Conservation (phyloP, 352 stramenopile genomes). For the Peronospora belbahrii region DNA sequence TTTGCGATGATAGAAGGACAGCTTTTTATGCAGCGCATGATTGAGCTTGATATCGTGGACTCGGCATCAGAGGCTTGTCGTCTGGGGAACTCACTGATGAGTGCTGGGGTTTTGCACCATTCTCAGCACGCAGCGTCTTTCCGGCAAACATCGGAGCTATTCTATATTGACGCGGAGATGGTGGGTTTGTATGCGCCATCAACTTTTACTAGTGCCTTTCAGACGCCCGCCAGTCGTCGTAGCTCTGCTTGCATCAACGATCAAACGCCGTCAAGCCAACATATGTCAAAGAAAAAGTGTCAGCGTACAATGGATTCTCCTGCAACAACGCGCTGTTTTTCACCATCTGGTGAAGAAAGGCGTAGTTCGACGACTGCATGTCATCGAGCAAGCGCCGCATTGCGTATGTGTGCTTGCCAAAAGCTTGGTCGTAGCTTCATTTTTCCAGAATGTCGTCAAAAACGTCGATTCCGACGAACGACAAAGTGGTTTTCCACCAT, state of each 20-base stretch:
- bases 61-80: slow-evolving; percentile 41
- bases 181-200: slow-evolving; percentile 23
- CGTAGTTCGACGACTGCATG: slow-evolving; percentile 23
- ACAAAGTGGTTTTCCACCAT: slow-evolving; percentile 45
- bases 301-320: slow-evolving; percentile 22
- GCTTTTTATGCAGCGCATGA: slow-evolving; percentile 51
- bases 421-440: slow-evolving; percentile 36
- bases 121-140: slow-evolving; percentile 37
- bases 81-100: slow-evolving; percentile 57
- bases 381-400: slow-evolving; percentile 7
- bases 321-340: slow-evolving; percentile 20
- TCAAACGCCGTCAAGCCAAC: neutral
- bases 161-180: slow-evolving; percentile 39
- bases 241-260: slow-evolving; percentile 10
- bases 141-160: slow-evolving; percentile 38
- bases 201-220: slow-evolving; percentile 4
- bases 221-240: neutral
- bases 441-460: slow-evolving; percentile 18
- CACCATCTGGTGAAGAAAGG: slow-evolving; percentile 18
- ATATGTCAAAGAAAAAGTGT: slow-evolving; percentile 2
- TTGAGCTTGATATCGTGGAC: slow-evolving; percentile 46
- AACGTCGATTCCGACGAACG: slow-evolving; percentile 37
- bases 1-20: slow-evolving; percentile 40
- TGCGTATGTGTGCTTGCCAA: slow-evolving; percentile 35
- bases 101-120: slow-evolving; percentile 59